A percentile compares a stretch with the other conserved stretches of the same genome.
phyloP scores from a whole-genome alignment of 768 basidiomycete genomes.

The Russula earlei region DNA sequence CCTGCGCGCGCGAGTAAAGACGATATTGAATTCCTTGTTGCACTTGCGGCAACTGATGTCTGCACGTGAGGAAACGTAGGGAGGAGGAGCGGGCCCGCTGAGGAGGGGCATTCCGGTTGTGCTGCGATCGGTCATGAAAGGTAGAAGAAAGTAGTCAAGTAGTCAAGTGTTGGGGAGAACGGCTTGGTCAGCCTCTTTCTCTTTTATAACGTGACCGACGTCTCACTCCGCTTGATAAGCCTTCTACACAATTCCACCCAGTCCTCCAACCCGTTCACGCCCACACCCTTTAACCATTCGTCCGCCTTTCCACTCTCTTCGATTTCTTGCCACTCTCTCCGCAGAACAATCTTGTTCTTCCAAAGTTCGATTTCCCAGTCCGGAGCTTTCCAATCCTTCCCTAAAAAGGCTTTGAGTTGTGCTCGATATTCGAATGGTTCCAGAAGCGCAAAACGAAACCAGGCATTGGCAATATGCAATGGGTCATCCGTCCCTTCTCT shows the following conservation, averaged over 20 bases:
- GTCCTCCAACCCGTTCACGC: constrained; percentile 43
- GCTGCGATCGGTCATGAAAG: constrained; percentile 5
- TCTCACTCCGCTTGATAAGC: constrained; percentile 22
- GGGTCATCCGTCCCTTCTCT: constrained; percentile 26
- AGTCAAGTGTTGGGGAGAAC: no score
- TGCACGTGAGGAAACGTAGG: constrained; percentile 26
- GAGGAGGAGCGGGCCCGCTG: constrained; percentile 50
- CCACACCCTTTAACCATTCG: constrained; percentile 55
- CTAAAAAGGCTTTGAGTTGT: constrained; percentile 41
- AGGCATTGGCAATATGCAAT: constrained; percentile 39
- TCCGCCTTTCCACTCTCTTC: constrained; percentile 48
- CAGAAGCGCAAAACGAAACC: constrained; percentile 41
- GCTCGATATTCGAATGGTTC: constrained; percentile 68
- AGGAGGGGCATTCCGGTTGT: constrained; percentile 53
- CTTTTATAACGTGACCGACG: not conserved
- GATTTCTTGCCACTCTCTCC: constrained; percentile 48
- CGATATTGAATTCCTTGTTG: constrained; percentile 58
- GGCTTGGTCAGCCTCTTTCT: constrained; percentile 4
- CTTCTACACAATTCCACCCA: constrained; percentile 44
- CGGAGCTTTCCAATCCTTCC: constrained; percentile 31
- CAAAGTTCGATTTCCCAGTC: constrained; percentile 56
- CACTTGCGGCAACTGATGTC: constrained; percentile 54
- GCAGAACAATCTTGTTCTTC: constrained; percentile 35
- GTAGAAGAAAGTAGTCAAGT: not conserved
- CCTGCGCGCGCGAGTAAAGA: constrained; percentile 53